Conservation (phyloP, 176 grass and related monocot species). For the Pharus latifolius region DNA sequence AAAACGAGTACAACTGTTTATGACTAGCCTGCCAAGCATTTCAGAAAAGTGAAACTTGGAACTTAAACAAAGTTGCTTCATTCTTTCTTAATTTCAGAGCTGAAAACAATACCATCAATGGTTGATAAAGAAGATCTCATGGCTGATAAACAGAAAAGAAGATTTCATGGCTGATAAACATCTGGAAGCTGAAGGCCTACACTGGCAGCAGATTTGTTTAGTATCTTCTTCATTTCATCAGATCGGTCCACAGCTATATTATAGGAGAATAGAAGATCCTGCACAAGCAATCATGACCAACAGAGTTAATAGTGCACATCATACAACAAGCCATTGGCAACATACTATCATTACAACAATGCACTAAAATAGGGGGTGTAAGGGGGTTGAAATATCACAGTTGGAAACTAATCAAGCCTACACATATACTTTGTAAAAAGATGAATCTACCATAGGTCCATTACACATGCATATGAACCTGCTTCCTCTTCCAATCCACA, state of each 20-base stretch:
- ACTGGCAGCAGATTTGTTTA: slow-evolving; percentile 95
- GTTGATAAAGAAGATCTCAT: too few relatives aligned
- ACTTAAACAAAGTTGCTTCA: background rate
- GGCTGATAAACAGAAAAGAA: too few relatives aligned
- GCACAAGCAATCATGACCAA: slow-evolving; percentile 11
- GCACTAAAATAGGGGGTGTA: background rate
- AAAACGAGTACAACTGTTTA: background rate
- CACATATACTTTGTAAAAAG: background rate
- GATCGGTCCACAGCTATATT: slow-evolving; percentile 89
- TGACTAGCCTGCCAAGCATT: background rate
- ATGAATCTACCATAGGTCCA: too few relatives aligned
- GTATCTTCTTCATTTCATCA: slow-evolving; percentile 83
- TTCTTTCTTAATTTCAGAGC: background rate
- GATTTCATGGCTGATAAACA: slow-evolving; percentile 49
- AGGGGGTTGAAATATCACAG: background rate
- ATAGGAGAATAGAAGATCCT: slow-evolving; percentile 82
- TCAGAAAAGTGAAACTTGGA: background rate
- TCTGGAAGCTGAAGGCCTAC: slow-evolving; percentile 85
- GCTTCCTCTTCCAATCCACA: too few relatives aligned
- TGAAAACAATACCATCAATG: too few relatives aligned
- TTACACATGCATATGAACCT: too few relatives aligned
- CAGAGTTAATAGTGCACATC: background rate
- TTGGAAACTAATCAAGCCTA: background rate
- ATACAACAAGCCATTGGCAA: background rate
- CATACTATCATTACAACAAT: background rate